These are phyloP conservation scores for Backusella luteola DNA, from an alignment of 192 early-diverging fungal genomes.

Conservation along the genomic window DNA sequence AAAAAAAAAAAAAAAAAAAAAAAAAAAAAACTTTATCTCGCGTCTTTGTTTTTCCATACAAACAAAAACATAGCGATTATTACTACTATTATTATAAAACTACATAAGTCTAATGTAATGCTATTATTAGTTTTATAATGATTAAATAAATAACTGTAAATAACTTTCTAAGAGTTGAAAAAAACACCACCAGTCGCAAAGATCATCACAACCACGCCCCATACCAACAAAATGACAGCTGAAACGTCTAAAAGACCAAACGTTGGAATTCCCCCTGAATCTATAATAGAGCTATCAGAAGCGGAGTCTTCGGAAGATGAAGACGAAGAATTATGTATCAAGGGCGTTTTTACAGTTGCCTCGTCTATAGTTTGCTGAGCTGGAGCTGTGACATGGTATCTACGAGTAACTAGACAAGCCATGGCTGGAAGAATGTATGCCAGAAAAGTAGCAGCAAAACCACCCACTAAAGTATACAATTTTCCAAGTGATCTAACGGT, in stretches of 20 bases:
- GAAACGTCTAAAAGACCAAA: slow-evolving; percentile 9
- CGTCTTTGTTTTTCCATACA: neutral
- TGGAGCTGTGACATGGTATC: neutral
- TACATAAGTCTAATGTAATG: neutral
- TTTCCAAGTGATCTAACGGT: slow-evolving; percentile 41
- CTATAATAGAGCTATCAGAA: neutral
- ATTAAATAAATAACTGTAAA: neutral
- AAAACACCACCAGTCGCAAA: slow-evolving; percentile 35
- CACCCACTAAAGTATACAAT: slow-evolving; percentile 47
- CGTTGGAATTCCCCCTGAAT: neutral
- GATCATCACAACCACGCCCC: slow-evolving; percentile 50
- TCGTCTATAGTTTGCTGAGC: neutral
- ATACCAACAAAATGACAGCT: slow-evolving; percentile 39
- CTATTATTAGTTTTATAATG: neutral
- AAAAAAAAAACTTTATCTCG: neutral
- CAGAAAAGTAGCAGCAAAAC: slow-evolving; percentile 45
- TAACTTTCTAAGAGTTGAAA: neutral
- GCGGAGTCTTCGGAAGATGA: slow-evolving; percentile 13
- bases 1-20: neutral
- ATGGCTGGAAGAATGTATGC: slow-evolving; percentile 50
- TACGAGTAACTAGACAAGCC: slow-evolving; percentile 34
- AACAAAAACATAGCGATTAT: neutral
- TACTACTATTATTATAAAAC: neutral
- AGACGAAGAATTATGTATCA: neutral
- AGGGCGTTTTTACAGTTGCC: neutral